Evolutionary conservation across 192 early-diverging fungal genomes (phyloP).

Genomic region (Coemansia sp.): DNA sequence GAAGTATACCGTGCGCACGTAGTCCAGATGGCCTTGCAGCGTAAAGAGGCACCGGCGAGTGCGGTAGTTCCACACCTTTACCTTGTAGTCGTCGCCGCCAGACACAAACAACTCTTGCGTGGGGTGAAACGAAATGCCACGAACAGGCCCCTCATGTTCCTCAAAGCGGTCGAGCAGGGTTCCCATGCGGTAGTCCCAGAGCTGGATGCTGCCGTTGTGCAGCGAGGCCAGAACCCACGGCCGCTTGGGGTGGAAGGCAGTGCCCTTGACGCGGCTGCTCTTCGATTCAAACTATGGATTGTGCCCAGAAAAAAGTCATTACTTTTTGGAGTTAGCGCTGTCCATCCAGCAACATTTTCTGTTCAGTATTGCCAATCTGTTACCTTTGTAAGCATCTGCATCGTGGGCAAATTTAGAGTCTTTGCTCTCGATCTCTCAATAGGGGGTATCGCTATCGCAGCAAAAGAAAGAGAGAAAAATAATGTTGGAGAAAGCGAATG

Average conservation of each 20-base stretch:
- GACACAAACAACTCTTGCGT: conserved; percentile 97
- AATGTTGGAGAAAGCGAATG: neutral
- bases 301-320: neutral
- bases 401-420: conserved; percentile 31
- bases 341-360: neutral
- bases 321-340: neutral
- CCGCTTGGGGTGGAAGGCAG: conserved; percentile 95
- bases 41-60: conserved; percentile 94
- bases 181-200: conserved; percentile 99
- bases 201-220: conserved; percentile 96
- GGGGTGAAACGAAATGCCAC: conserved; percentile 93
- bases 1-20: conserved; percentile 94
- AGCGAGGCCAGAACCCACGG: conserved; percentile 97
- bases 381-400: conserved; percentile 83
- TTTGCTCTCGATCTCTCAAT: neutral
- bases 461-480: no score
- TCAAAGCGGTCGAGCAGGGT: conserved; percentile 97
- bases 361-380: neutral
- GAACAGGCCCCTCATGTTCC: conserved; percentile 98
- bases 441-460: no score
- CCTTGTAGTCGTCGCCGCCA: conserved; percentile 99
- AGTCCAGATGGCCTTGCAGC: conserved; percentile 96
- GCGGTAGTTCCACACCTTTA: conserved; percentile 99
- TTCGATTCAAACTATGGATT: conserved; percentile 92
- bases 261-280: conserved; percentile 95